Conservation (phyloP, 164 flowering plant genomes). For the Stephania yunnanensis region DNA sequence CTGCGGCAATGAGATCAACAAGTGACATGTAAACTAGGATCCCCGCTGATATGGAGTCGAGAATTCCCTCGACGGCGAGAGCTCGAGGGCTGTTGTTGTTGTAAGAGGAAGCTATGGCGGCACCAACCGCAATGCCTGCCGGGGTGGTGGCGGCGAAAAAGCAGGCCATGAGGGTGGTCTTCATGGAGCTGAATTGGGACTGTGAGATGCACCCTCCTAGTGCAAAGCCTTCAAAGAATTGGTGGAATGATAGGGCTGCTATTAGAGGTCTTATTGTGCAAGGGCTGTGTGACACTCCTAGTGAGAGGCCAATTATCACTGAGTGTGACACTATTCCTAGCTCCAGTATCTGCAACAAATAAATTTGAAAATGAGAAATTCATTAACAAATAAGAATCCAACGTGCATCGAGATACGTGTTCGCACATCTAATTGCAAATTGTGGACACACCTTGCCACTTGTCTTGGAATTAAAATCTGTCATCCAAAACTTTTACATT, state of each 20-base stretch:
- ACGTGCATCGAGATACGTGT: too few relatives aligned
- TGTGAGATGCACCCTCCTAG: slow-evolving; percentile 95
- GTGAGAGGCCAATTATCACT: slow-evolving; percentile 78
- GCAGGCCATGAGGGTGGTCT: slow-evolving; percentile 69
- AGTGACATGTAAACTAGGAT: slow-evolving; percentile 88
- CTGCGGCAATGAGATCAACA: slow-evolving; percentile 91
- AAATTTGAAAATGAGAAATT: too few relatives aligned
- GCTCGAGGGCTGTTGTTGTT: slow-evolving; percentile 66
- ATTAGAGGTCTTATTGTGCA: slow-evolving; percentile 81
- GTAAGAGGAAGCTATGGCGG: slow-evolving; percentile 57
- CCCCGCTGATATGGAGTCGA: slow-evolving; percentile 82
- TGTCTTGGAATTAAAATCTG: too few relatives aligned
- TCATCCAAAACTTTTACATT: too few relatives aligned
- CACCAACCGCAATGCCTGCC: slow-evolving; percentile 55
- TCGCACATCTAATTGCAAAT: too few relatives aligned
- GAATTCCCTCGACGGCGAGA: slow-evolving; percentile 58
- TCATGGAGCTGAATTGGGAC: slow-evolving; percentile 47
- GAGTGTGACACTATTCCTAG: slow-evolving; percentile 94
- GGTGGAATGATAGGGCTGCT: slow-evolving; percentile 87
- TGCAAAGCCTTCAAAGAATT: slow-evolving; percentile 97
- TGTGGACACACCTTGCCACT: too few relatives aligned
- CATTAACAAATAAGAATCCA: too few relatives aligned
- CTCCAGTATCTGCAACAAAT: slow-evolving; percentile 59
- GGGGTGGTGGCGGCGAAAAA: slow-evolving; percentile 92
- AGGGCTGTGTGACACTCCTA: slow-evolving; percentile 90